A percentile compares a stretch with the other conserved stretches of the same genome.
These are phyloP conservation scores for Choricystis sp. DNA, from an alignment of 139 green algal species.

Conservation along the genomic window DNA sequence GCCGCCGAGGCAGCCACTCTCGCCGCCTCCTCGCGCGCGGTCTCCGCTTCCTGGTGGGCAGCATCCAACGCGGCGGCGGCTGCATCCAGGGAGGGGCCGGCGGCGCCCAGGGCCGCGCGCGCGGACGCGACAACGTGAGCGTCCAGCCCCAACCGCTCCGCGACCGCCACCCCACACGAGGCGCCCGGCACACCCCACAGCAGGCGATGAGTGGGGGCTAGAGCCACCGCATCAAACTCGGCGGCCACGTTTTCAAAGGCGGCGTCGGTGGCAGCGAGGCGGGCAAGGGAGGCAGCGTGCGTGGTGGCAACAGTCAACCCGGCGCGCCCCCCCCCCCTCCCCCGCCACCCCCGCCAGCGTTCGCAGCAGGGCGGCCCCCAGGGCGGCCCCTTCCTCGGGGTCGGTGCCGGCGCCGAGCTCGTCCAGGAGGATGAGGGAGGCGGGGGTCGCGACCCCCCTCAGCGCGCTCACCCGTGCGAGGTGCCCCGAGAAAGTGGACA, in stretches of 20 bases:
- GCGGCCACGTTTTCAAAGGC: slow-evolving; percentile 71
- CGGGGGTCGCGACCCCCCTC: slow-evolving; percentile 42
- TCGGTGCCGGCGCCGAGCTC: slow-evolving; percentile 92
- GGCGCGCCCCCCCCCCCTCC: slow-evolving; percentile 32
- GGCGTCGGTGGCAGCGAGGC: not conserved
- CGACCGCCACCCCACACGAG: slow-evolving; percentile 69
- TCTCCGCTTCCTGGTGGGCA: no score
- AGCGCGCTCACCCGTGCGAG: slow-evolving; percentile 37
- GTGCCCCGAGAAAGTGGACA: slow-evolving; percentile 94
- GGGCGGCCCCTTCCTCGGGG: slow-evolving; percentile 72
- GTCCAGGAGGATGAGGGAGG: slow-evolving; percentile 81
- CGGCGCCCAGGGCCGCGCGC: slow-evolving; percentile 23
- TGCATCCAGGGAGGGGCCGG: no score
- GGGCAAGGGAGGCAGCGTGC: slow-evolving; percentile 32
- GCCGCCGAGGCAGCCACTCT: no score
- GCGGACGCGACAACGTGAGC: slow-evolving; percentile 39
- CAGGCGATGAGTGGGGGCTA: slow-evolving; percentile 69
- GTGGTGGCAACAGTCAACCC: slow-evolving; percentile 65
- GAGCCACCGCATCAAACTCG: slow-evolving; percentile 66
- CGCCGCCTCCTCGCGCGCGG: no score
- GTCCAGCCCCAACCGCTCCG: slow-evolving; percentile 51
- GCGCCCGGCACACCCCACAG: slow-evolving; percentile 70
- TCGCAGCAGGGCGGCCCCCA: slow-evolving; percentile 70
- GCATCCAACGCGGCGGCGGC: no score
- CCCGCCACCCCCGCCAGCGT: slow-evolving; percentile 15